Conservation (phyloP, 345 rosid genomes). For the Hypericum perforatum region DNA sequence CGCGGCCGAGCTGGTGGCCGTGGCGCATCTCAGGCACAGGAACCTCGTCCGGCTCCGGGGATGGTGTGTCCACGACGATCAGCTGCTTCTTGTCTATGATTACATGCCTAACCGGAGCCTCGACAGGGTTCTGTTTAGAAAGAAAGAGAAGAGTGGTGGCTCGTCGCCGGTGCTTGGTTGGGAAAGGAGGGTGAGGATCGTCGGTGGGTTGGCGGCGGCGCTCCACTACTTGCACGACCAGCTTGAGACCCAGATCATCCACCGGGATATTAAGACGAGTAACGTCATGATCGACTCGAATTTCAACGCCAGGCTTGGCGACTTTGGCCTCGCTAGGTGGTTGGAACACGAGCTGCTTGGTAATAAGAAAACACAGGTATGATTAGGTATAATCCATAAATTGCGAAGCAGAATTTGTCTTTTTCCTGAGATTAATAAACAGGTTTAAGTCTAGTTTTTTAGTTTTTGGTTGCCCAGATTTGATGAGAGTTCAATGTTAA, state of each 20-base stretch:
- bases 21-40: conserved; percentile 89
- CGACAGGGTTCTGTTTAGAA: conserved; percentile 67
- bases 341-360: conserved; percentile 71
- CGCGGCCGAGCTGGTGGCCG: conserved; percentile 80
- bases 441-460: too few species aligned
- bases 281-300: conserved; percentile 92
- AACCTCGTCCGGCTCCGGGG: conserved; percentile 85
- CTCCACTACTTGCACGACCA: conserved; percentile 82
- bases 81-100: conserved; percentile 77
- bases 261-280: conserved; percentile 85
- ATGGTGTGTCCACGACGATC: conserved; percentile 83
- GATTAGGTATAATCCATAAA: too few species aligned
- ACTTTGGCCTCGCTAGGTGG: conserved; percentile 92
- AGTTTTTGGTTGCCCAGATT: too few species aligned
- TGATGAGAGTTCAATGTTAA: too few species aligned
- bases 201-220: conserved; percentile 76
- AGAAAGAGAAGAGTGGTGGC: conserved; percentile 29
- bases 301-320: conserved; percentile 74
- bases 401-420: too few species aligned
- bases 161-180: conserved; percentile 29
- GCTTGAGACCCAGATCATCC: conserved; percentile 87
- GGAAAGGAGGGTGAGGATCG: conserved; percentile 59
- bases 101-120: conserved; percentile 96
- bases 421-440: too few species aligned
- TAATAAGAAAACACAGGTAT: too few species aligned